Evolutionary conservation across 1,284 basidiomycete genomes (phyloP), one percentile per base, ranked within the genome.

Genomic region (Peniophora sp.): DNA sequence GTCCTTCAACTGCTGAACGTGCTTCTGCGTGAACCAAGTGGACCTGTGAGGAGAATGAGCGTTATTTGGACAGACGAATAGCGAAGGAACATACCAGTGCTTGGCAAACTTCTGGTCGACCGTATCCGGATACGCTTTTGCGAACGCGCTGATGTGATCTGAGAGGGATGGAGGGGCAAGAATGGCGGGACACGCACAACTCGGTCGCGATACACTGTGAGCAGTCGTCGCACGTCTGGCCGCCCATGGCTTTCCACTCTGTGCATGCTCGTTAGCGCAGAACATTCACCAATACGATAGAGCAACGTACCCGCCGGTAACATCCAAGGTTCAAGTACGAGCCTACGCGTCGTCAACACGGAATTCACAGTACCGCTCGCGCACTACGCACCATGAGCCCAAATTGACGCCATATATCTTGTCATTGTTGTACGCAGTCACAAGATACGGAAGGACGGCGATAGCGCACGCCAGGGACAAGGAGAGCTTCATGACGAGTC

Each of bases 231-330:
- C 80, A 83, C 6, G 57, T 56, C 57, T 85, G 55, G 2, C 84
- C 83, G 23, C 84, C 84, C 83, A 87, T 85, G 3, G 65, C 65
- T 1, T 69, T 50, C 84, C 84, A 87, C 69, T 79, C 83, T 76
- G 56, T 3, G 41, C 3, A n/a, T 10, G 34, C 34, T 10, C n/a
- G 34, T 36, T 36, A 36, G 34, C 10, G 34, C n/a, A 36, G 34
- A n/a, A 36, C 34, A 36, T 10, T 36, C 34, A n/a, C 10, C 34
- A 36, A 10, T 10, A 10, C 10, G n/a, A 10, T 36, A 36, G 10
- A 10, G 19, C 41, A n/a, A 32, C 22, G 10, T 53, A 78, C 79
- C 78, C 58, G 68, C 64, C 2, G 82, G 83, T n/a, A 83, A 65
- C 82, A 85, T 85, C 83, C 83, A 85, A 25, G 81, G 66, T 58